Conservation (phyloP, 345 rosid genomes). For the Geranium rotundifolium region DNA sequence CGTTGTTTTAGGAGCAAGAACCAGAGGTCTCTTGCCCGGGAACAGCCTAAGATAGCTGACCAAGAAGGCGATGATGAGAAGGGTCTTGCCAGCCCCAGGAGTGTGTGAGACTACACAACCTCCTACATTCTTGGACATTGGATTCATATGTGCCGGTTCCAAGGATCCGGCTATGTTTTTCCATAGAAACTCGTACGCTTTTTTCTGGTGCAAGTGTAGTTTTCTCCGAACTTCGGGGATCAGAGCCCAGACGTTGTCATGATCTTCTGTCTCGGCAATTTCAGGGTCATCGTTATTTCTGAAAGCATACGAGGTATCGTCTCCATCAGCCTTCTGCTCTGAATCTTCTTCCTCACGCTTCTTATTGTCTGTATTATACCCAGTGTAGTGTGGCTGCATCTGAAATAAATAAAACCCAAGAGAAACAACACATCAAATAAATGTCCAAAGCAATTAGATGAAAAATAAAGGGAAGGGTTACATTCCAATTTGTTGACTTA, state of each 20-base stretch:
- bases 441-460: not conserved
- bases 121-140: conserved; percentile 40
- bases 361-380: not conserved
- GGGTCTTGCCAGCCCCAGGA: conserved; percentile 92
- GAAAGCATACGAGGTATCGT: conserved; percentile 18
- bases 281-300: conserved; percentile 17
- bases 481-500: conserved; percentile 39
- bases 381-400: conserved; percentile 1
- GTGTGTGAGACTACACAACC: conserved; percentile 93
- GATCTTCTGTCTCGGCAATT: conserved; percentile 26
- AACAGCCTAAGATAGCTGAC: conserved; percentile 76
- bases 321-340: conserved; percentile 18
- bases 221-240: conserved; percentile 63
- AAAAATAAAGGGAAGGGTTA: too few relatives aligned
- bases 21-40: conserved; percentile 72
- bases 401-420: not conserved
- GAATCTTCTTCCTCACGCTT: conserved; percentile 24
- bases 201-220: conserved; percentile 64
- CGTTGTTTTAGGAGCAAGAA: conserved; percentile 93
- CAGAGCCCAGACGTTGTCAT: conserved; percentile 70
- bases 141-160: conserved; percentile 47
- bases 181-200: conserved; percentile 94
- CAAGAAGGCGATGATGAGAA: conserved; percentile 82
- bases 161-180: conserved; percentile 64
- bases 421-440: not conserved